Evolutionary conservation across 345 rosid species (phyloP).

Genomic region (Schrenkiella parvula): DNA sequence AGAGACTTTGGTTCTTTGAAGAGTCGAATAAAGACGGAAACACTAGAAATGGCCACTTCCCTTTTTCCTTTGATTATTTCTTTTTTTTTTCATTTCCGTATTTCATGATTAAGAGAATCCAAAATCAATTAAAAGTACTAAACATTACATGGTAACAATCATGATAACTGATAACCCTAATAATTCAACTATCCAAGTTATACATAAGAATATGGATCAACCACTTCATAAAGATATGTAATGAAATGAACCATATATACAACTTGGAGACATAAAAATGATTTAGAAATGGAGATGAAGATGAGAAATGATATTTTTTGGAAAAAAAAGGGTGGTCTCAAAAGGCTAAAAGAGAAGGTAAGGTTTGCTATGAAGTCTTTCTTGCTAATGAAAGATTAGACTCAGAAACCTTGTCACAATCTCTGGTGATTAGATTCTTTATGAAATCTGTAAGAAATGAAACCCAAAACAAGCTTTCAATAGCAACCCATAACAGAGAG

Average conservation of each 20-base stretch:
- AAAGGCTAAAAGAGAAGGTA: neutral
- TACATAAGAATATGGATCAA: neutral
- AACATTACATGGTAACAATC: neutral
- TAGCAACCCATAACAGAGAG: too few species aligned
- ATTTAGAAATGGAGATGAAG: neutral
- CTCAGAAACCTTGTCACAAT: neutral
- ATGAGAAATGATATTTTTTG: too few species aligned
- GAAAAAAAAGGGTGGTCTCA: neutral
- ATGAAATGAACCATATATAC: neutral
- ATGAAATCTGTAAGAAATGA: neutral
- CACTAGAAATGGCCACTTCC: neutral
- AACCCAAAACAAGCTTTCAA: neutral
- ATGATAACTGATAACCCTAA: neutral
- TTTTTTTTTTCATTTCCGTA: neutral
- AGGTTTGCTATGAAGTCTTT: neutral
- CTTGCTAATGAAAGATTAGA: neutral
- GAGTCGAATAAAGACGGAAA: conserved; percentile 25
- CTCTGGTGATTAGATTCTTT: neutral
- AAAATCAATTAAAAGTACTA: neutral
- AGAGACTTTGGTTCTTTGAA: conserved; percentile 21
- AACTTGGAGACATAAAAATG: neutral
- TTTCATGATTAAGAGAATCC: neutral
- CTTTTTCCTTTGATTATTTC: neutral
- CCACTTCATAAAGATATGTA: neutral
- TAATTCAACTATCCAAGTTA: too few species aligned